A percentile compares a stretch with the other conserved stretches of the same genome.
Conservation (phyloP, 1,284 basidiomycete species). For the Cutaneotrichosporon sp. region DNA sequence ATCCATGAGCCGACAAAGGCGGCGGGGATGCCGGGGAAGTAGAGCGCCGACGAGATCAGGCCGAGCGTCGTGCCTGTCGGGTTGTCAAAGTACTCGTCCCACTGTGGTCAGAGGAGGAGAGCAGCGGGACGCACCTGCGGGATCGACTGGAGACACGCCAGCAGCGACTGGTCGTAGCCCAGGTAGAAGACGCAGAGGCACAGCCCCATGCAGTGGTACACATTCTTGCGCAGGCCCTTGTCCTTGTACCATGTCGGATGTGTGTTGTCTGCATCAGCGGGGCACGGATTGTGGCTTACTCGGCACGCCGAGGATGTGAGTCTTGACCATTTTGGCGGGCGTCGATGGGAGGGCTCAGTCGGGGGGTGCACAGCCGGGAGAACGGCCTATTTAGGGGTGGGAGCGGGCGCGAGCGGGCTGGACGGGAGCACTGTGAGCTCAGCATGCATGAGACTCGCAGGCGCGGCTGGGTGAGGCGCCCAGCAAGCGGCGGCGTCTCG, state of each 20-base stretch:
- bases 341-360: no score
- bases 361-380: no score
- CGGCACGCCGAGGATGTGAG: background rate
- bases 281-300: background rate
- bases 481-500: no score
- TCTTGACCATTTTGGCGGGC: background rate
- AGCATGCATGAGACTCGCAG: no score
- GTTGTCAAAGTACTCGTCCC: background rate
- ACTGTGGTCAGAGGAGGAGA: background rate
- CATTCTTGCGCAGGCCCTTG: background rate
- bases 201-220: background rate
- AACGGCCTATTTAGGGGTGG: no score
- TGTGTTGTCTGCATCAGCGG: background rate
- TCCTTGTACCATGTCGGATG: background rate
- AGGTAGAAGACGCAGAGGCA: background rate
- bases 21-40: constrained; percentile 33
- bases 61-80: background rate
- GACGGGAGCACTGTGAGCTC: no score
- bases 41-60: background rate
- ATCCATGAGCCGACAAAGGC: constrained; percentile 22
- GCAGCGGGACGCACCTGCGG: background rate
- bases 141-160: background rate
- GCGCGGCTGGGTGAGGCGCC: no score
- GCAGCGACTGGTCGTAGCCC: background rate
- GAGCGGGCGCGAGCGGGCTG: no score